Conservation (phyloP, 2,329 filamentous ascomycete genomes). For the Botrytis pseudocinerea region DNA sequence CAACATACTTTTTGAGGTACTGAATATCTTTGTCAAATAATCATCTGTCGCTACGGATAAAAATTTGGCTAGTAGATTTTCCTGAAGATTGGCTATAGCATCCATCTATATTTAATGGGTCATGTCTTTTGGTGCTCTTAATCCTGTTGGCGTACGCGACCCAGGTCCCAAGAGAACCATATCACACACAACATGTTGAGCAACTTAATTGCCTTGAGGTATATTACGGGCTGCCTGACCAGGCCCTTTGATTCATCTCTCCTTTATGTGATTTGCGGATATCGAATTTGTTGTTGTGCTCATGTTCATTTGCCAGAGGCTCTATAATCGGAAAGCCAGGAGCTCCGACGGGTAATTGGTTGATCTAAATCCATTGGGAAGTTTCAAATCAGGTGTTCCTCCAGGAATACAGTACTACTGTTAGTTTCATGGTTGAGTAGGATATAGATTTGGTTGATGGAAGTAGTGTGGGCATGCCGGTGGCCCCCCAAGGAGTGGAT, state of each 20-base stretch:
- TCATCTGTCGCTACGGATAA: background rate
- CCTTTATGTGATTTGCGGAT: background rate
- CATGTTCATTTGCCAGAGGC: background rate
- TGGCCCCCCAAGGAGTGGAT: background rate
- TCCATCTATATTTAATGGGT: background rate
- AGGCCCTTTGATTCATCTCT: background rate
- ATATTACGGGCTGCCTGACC: background rate
- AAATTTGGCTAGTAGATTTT: background rate
- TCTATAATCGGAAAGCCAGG: background rate
- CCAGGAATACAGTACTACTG: background rate
- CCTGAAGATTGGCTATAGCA: background rate
- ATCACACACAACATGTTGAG: background rate
- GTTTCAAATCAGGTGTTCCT: background rate
- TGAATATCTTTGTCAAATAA: background rate
- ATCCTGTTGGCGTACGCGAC: conserved; percentile 5
- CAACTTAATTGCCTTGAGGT: background rate
- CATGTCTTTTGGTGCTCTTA: background rate
- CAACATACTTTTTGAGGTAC: background rate
- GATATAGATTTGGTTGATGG: background rate
- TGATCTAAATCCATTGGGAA: background rate
- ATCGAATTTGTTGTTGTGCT: background rate
- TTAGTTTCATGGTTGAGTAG: background rate
- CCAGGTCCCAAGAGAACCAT: background rate
- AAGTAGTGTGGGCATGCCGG: background rate
- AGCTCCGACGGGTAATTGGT: background rate